Evolutionary conservation across 306 rosid genomes (phyloP).

Genomic region (Betula pendula): DNA sequence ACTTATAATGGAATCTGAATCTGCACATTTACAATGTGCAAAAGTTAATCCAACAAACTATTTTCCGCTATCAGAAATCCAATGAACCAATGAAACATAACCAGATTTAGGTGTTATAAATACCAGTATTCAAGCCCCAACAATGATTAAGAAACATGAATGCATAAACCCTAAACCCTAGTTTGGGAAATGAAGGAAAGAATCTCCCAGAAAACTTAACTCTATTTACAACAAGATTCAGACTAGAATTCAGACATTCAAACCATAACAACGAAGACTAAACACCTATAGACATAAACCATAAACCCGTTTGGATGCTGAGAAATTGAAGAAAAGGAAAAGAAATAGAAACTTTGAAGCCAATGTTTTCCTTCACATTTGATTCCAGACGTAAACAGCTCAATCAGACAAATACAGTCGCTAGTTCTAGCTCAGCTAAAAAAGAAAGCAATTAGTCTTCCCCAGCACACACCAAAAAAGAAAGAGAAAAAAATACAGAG

Average conservation of each 20-base stretch:
- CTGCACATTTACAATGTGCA: constrained; percentile 40
- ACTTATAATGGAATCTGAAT: constrained; percentile 18
- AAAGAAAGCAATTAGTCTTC: background rate
- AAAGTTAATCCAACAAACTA: constrained; percentile 10
- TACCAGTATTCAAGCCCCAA: background rate
- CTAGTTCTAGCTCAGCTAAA: background rate
- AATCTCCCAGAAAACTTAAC: background rate
- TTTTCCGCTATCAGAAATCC: background rate
- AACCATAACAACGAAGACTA: background rate
- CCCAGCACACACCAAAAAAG: background rate
- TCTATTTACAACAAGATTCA: background rate
- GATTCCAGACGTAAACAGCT: too few species aligned
- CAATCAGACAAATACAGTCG: background rate
- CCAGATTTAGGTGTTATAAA: background rate
- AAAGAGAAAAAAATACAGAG: background rate
- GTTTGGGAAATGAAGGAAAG: constrained; percentile 16
- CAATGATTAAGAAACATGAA: constrained; percentile 1
- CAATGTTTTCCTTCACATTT: background rate
- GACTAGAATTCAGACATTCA: background rate
- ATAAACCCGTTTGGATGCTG: background rate
- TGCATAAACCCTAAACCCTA: constrained; percentile 21
- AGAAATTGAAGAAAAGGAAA: background rate
- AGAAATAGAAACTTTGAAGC: background rate
- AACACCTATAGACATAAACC: background rate
- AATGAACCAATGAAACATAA: constrained; percentile 25